Evolutionary conservation across 2,329 filamentous ascomycete genomes (phyloP), one percentile per base, ranked within the genome.

Genomic region (Pseudovirgaria hyperparasitica): DNA sequence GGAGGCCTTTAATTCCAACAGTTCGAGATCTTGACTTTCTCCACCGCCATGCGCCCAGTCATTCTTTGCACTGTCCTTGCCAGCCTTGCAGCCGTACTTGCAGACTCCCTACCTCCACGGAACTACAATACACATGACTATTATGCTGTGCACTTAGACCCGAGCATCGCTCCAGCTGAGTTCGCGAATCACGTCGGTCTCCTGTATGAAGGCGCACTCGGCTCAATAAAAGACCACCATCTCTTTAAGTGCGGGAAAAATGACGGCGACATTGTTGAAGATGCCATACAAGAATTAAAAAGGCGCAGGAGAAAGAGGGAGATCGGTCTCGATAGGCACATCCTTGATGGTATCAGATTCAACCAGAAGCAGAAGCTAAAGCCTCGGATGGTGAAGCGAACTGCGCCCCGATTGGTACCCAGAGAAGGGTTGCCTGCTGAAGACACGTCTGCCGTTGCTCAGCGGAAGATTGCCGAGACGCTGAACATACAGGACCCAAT

Each of bases 401-500:
- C 40, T 25, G 55, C 57, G 8, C 22, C 33, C 11, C 32, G 26
- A 7, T 20, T 37, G 25, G 26, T 32, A 10, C 31, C 33, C 5
- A 38, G 39, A 16, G 39, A 36, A n/a, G 34, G 31, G 9, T 38
- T 44, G 9, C 35, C 45, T 13, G 48, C 46, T 22, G 45, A 53
- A 22, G 46, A 58, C 16, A 44, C 51, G 32, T 48, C 58, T 25
- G 70, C 72, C 4, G 58, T 77, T 14, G 52, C 66, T 22, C 20
- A 36, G 33, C 39, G 42, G 3, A 38, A 48, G 60, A 65, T 49
- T 14, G 48, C 48, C 39, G 54, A 64, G 26, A 60, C 64, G 2
- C 63, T 98, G n/a, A 63, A 65, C 9, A 96, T 98, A 37, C 54
- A 62, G 17, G 90, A 98, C 45, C 90, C 90, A 11, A 92, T 92